Evolutionary conservation across 2,329 filamentous ascomycete species (phyloP).

Genomic region (Trichoderma brevicompactum): DNA sequence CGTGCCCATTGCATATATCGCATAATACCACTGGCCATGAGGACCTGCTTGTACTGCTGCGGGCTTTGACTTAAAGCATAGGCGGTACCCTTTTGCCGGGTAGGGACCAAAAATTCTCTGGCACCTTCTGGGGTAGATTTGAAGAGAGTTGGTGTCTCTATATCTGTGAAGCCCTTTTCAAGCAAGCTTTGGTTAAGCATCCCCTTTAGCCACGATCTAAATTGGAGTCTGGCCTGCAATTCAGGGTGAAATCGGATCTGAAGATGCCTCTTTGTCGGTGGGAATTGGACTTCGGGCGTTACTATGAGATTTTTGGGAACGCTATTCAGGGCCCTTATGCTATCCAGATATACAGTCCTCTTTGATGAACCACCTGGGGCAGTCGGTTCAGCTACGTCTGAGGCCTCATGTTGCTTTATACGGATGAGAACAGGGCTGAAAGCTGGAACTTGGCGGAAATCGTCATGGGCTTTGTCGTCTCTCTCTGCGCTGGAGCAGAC

Average conservation of each 20-base stretch:
- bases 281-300: constrained; percentile 73
- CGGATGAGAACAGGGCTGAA: constrained; percentile 59
- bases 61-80: constrained; percentile 96
- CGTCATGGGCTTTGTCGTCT: constrained; percentile 44
- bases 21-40: constrained; percentile 86
- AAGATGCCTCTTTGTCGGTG: constrained; percentile 75
- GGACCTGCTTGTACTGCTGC: constrained; percentile 97
- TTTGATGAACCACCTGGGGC: constrained; percentile 39
- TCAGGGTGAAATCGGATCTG: constrained; percentile 77
- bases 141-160: constrained; percentile 94
- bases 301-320: constrained; percentile 70
- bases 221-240: constrained; percentile 69
- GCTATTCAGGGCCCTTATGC: constrained; percentile 43
- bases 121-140: constrained; percentile 97
- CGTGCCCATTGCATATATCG: constrained; percentile 91
- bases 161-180: constrained; percentile 67
- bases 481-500: constrained; percentile 48
- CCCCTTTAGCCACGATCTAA: constrained; percentile 66
- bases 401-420: constrained; percentile 42
- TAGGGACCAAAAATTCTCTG: constrained; percentile 91
- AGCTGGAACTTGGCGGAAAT: constrained; percentile 52
- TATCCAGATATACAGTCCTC: constrained; percentile 69
- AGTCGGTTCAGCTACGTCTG: constrained; percentile 33
- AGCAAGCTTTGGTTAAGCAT: constrained; percentile 60
- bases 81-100: constrained; percentile 72